These are phyloP conservation scores for Saussurea involucrata DNA, from an alignment of 129 eudicot genomes.

Conservation along the genomic window DNA sequence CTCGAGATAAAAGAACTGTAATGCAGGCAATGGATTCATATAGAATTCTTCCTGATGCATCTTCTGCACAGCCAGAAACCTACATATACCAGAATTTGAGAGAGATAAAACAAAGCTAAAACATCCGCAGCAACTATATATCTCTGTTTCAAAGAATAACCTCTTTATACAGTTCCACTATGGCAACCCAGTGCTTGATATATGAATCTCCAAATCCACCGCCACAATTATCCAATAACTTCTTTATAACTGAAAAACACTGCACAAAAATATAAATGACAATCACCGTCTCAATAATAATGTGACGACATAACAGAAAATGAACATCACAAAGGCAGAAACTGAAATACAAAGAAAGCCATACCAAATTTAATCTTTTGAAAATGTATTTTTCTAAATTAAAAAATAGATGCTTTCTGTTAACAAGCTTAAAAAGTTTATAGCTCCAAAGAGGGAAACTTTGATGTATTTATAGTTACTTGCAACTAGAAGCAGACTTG, in stretches of 20 bases:
- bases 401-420: neutral
- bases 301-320: neutral
- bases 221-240: constrained; percentile 57
- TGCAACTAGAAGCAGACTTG: neutral
- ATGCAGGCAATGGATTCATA: constrained; percentile 75
- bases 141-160: constrained; percentile 31
- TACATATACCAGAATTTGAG: constrained; percentile 19
- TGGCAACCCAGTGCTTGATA: constrained; percentile 71
- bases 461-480: neutral
- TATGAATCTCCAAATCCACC: constrained; percentile 59
- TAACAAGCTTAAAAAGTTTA: neutral
- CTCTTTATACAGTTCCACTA: constrained; percentile 72
- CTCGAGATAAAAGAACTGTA: constrained; percentile 64
- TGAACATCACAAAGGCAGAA: neutral
- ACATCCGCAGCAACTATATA: neutral
- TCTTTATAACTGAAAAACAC: constrained; percentile 68
- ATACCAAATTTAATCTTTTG: neutral
- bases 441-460: neutral
- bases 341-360: neutral
- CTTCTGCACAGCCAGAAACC: constrained; percentile 57
- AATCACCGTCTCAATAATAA: neutral
- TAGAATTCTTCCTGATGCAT: constrained; percentile 69
- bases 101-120: constrained; percentile 16
- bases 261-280: constrained; percentile 35
- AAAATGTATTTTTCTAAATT: neutral